Evolutionary conservation across 768 basidiomycete species (phyloP).

Genomic region (Boletus reticuloceps): DNA sequence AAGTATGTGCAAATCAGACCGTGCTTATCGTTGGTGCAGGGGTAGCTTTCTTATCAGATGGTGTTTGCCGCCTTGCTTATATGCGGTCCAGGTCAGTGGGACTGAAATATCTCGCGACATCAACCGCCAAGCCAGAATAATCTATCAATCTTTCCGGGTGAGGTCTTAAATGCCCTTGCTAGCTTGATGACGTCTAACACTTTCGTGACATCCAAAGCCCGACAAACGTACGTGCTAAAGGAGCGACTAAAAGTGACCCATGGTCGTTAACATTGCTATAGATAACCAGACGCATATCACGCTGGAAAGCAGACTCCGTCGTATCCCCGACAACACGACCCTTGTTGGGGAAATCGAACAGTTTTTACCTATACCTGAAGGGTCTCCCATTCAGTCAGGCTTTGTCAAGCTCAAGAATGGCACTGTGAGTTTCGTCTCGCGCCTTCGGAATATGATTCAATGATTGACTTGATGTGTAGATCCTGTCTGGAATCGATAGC

Average conservation of each 20-base stretch:
- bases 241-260: background rate
- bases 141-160: conserved; percentile 16
- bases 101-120: conserved; percentile 13
- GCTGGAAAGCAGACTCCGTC: background rate
- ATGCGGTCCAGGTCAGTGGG: background rate
- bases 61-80: background rate
- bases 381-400: conserved; percentile 12
- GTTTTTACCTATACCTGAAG: conserved; percentile 6
- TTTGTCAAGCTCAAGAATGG: conserved; percentile 14
- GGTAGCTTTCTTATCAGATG: background rate
- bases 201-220: background rate
- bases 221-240: background rate
- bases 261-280: background rate
- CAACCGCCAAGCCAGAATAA: conserved; percentile 1
- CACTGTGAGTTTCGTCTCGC: background rate
- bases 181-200: background rate
- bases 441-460: background rate
- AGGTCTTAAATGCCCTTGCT: background rate
- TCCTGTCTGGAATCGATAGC: conserved; percentile 1
- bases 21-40: conserved; percentile 41
- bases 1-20: conserved; percentile 35
- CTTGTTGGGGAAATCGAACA: conserved; percentile 12
- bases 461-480: background rate
- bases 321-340: conserved; percentile 11
- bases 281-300: background rate